Evolutionary conservation across 2,329 filamentous ascomycete genomes (phyloP).

Genomic region (Fusarium floridanum): DNA sequence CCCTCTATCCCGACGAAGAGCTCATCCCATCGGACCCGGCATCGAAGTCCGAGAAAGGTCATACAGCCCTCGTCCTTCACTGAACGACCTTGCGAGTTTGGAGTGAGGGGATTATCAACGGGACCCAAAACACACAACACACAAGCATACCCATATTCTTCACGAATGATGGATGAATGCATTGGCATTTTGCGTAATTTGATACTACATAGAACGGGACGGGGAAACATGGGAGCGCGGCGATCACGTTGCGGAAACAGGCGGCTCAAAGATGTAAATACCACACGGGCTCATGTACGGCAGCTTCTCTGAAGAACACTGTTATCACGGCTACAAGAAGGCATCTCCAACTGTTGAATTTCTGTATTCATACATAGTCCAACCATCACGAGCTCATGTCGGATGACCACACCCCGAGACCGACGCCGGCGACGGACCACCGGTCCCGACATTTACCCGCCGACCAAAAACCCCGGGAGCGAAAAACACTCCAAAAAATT

Average conservation of each 20-base stretch:
- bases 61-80: slow-evolving; percentile 63
- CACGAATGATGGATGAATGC: slow-evolving; percentile 24
- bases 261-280: slow-evolving; percentile 42
- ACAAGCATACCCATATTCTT: background rate
- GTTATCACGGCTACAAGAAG: background rate
- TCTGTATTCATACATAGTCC: background rate
- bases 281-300: slow-evolving; percentile 15
- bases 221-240: slow-evolving; percentile 29
- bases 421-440: slow-evolving; percentile 24
- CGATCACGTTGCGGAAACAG: slow-evolving; percentile 22
- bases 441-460: slow-evolving; percentile 54
- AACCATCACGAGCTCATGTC: slow-evolving; percentile 23
- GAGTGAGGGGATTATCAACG: slow-evolving; percentile 61
- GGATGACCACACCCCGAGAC: slow-evolving; percentile 26
- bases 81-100: slow-evolving; percentile 76
- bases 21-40: slow-evolving; percentile 81
- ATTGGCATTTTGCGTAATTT: slow-evolving; percentile 42
- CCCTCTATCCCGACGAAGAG: slow-evolving; percentile 69
- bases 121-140: background rate
- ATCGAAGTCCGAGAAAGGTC: slow-evolving; percentile 82
- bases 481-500: slow-evolving; percentile 47
- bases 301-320: background rate
- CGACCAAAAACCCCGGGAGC: slow-evolving; percentile 13
- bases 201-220: slow-evolving; percentile 43
- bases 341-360: background rate